A percentile compares a stretch with the other conserved stretches of the same genome.
phyloP scores from a whole-genome alignment of 371 early-diverging fungal genomes.

The Ordospora pajunii region DNA sequence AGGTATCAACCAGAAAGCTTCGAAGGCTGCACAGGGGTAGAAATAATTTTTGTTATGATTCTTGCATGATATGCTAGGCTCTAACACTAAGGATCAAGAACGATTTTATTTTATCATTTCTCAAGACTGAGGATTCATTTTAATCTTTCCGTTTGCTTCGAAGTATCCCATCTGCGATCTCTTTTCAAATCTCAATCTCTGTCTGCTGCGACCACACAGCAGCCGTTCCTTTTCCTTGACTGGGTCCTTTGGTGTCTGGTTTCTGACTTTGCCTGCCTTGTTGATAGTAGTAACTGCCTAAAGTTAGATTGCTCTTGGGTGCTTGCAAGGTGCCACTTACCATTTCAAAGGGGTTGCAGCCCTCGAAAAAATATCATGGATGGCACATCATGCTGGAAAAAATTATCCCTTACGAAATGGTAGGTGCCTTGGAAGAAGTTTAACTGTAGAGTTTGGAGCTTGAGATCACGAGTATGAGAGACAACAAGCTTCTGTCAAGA shows the following conservation, averaged over 20 bases:
- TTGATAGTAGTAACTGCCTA: conserved; percentile 36
- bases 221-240: conserved; percentile 87
- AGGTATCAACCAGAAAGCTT: not conserved
- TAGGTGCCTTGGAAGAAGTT: not conserved
- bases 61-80: not conserved
- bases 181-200: conserved; percentile 88
- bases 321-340: not conserved
- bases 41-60: too few species aligned
- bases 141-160: conserved; percentile 58
- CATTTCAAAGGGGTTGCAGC: not conserved
- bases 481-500: conserved; percentile 50
- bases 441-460: conserved; percentile 16
- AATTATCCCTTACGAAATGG: conserved; percentile 11
- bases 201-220: conserved; percentile 79
- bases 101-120: conserved; percentile 11
- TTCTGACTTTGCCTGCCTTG: conserved; percentile 97
- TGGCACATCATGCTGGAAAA: not conserved
- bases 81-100: not conserved
- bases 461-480: not conserved
- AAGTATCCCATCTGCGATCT: conserved; percentile 67
- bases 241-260: conserved; percentile 94
- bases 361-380: not conserved
- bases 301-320: not conserved
- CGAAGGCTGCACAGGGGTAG: not conserved
- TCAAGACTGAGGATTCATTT: conserved; percentile 53